Evolutionary conservation across 2,329 filamentous ascomycete species (phyloP).

Genomic region (Trichoderma simmonsii): DNA sequence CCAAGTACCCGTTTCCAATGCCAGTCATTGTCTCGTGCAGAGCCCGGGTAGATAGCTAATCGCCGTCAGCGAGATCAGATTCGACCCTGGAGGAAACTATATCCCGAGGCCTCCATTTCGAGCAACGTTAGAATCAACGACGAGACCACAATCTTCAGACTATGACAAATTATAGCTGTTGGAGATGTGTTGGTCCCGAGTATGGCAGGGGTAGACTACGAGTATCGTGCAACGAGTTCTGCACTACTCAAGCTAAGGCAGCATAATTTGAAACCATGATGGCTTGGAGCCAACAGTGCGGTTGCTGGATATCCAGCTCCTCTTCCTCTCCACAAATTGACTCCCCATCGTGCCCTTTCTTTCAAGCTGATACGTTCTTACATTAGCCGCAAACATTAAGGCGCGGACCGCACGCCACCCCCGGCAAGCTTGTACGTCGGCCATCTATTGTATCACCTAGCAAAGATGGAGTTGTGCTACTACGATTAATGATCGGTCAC

Average conservation of each 20-base stretch:
- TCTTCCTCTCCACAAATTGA: not conserved
- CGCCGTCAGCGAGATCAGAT: not conserved
- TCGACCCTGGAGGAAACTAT: not conserved
- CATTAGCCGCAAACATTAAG: not conserved
- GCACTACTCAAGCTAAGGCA: not conserved
- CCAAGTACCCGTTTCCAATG: not conserved
- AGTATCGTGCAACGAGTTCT: not conserved
- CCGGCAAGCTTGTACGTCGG: not conserved
- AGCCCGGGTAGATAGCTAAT: not conserved
- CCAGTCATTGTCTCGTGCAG: not conserved
- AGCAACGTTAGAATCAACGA: not conserved
- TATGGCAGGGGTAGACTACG: not conserved
- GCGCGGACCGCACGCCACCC: not conserved
- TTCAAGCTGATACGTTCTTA: not conserved
- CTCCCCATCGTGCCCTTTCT: not conserved
- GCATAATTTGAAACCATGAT: not conserved
- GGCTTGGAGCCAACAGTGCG: not conserved
- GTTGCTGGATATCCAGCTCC: not conserved
- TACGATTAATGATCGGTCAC: not conserved
- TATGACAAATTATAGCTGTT: not conserved
- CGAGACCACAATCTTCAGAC: too few relatives aligned
- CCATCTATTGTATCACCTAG: not conserved
- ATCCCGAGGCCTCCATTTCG: not conserved
- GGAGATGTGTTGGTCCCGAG: not conserved
- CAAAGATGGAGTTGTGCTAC: not conserved